Evolutionary conservation across 139 green algal genomes (phyloP).

Genomic region (Micractinium sp.): DNA sequence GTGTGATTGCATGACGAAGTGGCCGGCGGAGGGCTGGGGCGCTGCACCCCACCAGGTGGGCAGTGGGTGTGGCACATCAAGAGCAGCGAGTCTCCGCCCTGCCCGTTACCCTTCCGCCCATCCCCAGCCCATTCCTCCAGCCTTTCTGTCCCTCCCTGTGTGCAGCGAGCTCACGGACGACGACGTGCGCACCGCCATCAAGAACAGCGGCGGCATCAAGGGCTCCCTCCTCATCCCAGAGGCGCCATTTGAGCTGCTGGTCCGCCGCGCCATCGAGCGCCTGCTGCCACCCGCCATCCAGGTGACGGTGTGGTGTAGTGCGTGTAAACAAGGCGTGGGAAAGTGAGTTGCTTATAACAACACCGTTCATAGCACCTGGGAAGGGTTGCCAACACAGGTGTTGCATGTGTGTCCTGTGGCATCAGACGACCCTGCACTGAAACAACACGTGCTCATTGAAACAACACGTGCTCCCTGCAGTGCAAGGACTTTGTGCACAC

Average conservation of each 20-base stretch:
- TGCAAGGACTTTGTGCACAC: conserved; percentile 76
- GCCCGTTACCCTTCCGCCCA: not conserved
- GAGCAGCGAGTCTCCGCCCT: too few relatives aligned
- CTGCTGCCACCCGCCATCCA: conserved; percentile 80
- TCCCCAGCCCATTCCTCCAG: not conserved
- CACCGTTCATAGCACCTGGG: too few relatives aligned
- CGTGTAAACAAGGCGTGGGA: too few relatives aligned
- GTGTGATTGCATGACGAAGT: too few relatives aligned
- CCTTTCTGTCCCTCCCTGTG: not conserved
- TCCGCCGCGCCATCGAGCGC: conserved; percentile 73
- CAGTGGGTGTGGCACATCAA: too few relatives aligned
- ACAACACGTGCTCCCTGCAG: conserved; percentile 38
- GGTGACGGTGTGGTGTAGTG: conserved; percentile 69
- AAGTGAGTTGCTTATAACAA: too few relatives aligned
- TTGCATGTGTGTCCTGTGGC: too few relatives aligned
- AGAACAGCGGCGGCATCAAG: conserved; percentile 88
- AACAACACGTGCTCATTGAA: too few relatives aligned
- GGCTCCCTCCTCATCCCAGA: conserved; percentile 88
- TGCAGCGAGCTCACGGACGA: conserved; percentile 84
- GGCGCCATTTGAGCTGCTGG: conserved; percentile 96
- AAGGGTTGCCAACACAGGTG: too few relatives aligned
- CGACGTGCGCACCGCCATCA: conserved; percentile 92
- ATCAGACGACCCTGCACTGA: too few relatives aligned
- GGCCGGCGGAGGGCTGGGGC: too few relatives aligned
- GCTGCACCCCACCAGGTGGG: too few relatives aligned